Conservation (phyloP, 768 basidiomycete genomes). For the Daedaleopsis sinensis region DNA sequence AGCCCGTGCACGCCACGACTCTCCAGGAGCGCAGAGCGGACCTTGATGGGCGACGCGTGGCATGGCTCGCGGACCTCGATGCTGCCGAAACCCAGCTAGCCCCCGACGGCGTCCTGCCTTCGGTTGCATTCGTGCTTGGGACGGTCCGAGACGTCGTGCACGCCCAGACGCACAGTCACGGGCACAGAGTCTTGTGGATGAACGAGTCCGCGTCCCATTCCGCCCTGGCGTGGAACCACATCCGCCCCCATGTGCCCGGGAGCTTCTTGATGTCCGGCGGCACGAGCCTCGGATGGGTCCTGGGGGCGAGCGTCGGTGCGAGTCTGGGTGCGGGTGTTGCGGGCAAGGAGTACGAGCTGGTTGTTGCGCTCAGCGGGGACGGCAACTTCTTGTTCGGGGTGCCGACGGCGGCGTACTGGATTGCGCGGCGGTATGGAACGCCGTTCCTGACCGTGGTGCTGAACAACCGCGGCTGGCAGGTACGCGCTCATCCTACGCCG, state of each 20-base stretch:
- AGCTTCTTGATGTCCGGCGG: constrained; percentile 60
- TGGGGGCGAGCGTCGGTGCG: constrained; percentile 67
- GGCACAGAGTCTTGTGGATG: constrained; percentile 47
- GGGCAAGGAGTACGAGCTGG: constrained; percentile 48
- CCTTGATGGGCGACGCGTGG: constrained; percentile 12
- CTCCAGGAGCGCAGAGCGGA: constrained; percentile 6
- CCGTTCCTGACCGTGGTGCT: constrained; percentile 66
- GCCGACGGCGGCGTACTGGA: constrained; percentile 72
- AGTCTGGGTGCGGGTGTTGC: constrained; percentile 43
- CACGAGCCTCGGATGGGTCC: constrained; percentile 67
- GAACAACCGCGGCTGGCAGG: constrained; percentile 74
- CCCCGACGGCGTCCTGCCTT: constrained; percentile 15
- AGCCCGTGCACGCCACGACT: background rate
- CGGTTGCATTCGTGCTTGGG: constrained; percentile 41
- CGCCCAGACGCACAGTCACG: constrained; percentile 41
- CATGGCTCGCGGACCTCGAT: constrained; percentile 24
- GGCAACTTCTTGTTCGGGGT: constrained; percentile 71
- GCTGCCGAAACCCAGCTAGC: constrained; percentile 19
- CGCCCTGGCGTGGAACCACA: constrained; percentile 56
- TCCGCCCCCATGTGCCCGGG: constrained; percentile 54
- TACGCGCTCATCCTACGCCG: constrained; percentile 26
- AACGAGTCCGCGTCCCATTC: constrained; percentile 70
- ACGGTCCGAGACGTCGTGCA: constrained; percentile 47
- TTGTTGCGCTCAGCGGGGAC: constrained; percentile 66
- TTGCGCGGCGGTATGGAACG: constrained; percentile 68